These are phyloP conservation scores for Chenopodium quinoa DNA, from an alignment of 148 eudicot genomes.

Conservation along the genomic window DNA sequence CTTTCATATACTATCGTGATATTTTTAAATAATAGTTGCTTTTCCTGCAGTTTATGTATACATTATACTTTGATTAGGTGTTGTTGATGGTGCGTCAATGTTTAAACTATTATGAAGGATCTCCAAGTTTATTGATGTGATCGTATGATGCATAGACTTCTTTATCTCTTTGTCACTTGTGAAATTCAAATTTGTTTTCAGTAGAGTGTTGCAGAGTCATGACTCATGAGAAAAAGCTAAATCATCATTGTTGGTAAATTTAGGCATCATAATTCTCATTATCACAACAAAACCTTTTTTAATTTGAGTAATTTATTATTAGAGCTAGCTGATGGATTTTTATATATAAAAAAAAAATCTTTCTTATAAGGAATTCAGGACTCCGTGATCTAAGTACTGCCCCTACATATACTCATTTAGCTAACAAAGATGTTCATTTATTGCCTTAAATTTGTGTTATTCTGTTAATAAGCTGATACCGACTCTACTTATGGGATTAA, in stretches of 20 bases:
- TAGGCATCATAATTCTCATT: background rate
- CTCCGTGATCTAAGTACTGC: background rate
- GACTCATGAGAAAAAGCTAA: background rate
- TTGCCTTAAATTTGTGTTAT: background rate
- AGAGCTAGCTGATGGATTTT: background rate
- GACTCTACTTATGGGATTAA: too few species aligned
- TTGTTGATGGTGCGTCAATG: background rate
- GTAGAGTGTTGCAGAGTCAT: too few species aligned
- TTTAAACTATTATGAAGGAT: background rate
- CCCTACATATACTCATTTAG: background rate
- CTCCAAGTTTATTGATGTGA: background rate
- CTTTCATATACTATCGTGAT: background rate
- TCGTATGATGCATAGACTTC: background rate
- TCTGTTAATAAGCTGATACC: background rate
- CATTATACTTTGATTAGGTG: background rate
- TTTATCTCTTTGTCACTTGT: too few species aligned
- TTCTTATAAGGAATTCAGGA: background rate
- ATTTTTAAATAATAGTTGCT: background rate
- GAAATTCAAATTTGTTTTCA: too few species aligned
- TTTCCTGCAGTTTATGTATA: background rate
- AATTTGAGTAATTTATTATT: background rate
- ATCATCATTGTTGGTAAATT: background rate
- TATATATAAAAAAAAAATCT: background rate
- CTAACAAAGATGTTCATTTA: background rate
- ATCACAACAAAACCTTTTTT: background rate